A percentile compares a stretch with the other conserved stretches of the same genome.
phyloP scores from a whole-genome alignment of 208 protist genomes.

The Leishmania guyanensis region DNA sequence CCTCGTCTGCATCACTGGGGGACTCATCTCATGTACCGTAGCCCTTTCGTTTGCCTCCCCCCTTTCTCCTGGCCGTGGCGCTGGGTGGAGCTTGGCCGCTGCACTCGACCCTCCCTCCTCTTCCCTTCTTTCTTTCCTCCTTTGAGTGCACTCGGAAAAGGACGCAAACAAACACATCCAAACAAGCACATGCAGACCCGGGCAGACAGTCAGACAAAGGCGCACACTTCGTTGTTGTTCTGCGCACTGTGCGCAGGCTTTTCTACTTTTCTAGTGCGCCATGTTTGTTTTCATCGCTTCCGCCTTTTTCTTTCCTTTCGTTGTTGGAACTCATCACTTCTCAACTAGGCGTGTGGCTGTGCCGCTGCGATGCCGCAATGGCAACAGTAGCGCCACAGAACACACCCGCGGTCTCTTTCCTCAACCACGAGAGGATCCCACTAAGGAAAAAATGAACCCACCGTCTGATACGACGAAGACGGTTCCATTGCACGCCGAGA shows the following conservation, averaged over 20 bases:
- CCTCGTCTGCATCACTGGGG: not conserved
- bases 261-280: not conserved
- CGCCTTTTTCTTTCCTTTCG: not conserved
- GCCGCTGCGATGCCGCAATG: no score
- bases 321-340: not conserved
- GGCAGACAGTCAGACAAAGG: not conserved
- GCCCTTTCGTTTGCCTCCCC: conserved; percentile 4
- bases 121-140: not conserved
- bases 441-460: not conserved
- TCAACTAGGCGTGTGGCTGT: not conserved
- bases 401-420: not conserved
- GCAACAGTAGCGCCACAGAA: no score
- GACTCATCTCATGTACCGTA: conserved; percentile 2
- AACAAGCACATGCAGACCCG: not conserved
- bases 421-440: not conserved
- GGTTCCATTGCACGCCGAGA: not conserved
- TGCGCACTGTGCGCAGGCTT: not conserved
- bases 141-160: not conserved
- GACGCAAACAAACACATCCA: no score
- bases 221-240: not conserved
- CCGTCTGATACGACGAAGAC: no score
- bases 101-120: not conserved
- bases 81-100: not conserved
- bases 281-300: not conserved
- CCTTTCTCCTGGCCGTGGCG: not conserved